Conservation (phyloP, 371 early-diverging fungal genomes). For the Dinochytrium kinnereticum region DNA sequence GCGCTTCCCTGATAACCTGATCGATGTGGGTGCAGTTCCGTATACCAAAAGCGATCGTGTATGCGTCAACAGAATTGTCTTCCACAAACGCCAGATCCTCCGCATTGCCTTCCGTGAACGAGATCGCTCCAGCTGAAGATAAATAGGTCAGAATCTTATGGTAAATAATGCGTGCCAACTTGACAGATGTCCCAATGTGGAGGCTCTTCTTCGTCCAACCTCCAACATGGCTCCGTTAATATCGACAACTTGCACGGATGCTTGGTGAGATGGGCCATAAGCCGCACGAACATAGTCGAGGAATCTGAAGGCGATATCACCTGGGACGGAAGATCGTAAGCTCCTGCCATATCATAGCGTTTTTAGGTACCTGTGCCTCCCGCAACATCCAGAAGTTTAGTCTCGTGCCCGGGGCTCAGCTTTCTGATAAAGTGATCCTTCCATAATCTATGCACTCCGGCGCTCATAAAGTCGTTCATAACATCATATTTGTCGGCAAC, state of each 20-base stretch:
- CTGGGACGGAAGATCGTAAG: constrained; percentile 46
- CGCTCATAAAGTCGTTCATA: constrained; percentile 97
- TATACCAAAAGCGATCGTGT: constrained; percentile 96
- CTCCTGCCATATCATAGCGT: neutral
- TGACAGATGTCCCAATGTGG: constrained; percentile 36
- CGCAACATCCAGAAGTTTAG: constrained; percentile 92
- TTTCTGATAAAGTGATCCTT: constrained; percentile 88
- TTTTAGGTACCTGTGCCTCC: constrained; percentile 89
- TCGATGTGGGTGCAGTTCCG: constrained; percentile 96
- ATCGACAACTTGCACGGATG: constrained; percentile 89
- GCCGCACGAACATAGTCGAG: constrained; percentile 75
- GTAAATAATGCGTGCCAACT: constrained; percentile 1
- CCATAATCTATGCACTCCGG: constrained; percentile 94
- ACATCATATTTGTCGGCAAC: constrained; percentile 94
- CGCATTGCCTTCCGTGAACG: constrained; percentile 82
- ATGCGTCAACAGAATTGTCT: constrained; percentile 84
- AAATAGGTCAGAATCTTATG: constrained; percentile 2
- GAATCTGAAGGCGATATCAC: constrained; percentile 95
- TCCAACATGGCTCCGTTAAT: constrained; percentile 95
- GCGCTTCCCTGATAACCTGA: constrained; percentile 84
- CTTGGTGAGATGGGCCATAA: constrained; percentile 60
- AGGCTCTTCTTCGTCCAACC: constrained; percentile 78
- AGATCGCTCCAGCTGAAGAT: constrained; percentile 22
- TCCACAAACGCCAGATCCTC: constrained; percentile 79
- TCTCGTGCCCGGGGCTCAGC: constrained; percentile 84